These are phyloP conservation scores for Calonectria montana DNA, from an alignment of 2,329 filamentous ascomycete genomes.

Conservation along the genomic window DNA sequence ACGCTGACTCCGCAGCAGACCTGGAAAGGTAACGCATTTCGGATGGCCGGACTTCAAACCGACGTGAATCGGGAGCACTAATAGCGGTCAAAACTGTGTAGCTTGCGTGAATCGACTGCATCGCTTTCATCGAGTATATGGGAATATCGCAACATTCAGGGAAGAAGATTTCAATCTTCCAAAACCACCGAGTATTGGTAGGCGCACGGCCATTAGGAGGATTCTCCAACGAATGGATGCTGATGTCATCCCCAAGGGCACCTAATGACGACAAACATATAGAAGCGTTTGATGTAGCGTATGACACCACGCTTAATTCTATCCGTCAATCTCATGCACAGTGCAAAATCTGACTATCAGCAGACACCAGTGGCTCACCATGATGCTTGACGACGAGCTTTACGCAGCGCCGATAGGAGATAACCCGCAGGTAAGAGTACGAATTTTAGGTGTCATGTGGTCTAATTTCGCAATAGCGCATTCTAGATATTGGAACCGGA, in stretches of 20 bases:
- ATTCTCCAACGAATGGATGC: neutral
- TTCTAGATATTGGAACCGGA: slow-evolving; percentile 17
- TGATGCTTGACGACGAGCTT: slow-evolving; percentile 29
- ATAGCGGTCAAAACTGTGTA: neutral
- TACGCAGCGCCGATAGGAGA: slow-evolving; percentile 22
- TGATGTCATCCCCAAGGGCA: slow-evolving; percentile 9
- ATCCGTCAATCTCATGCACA: neutral
- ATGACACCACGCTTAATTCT: neutral
- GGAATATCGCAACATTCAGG: slow-evolving; percentile 31
- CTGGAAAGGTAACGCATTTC: slow-evolving; percentile 13
- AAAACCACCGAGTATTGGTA: slow-evolving; percentile 32
- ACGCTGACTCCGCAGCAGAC: slow-evolving; percentile 6
- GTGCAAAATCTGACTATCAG: neutral
- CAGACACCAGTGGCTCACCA: slow-evolving; percentile 32
- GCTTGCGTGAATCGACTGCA: slow-evolving; percentile 22
- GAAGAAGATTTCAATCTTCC: slow-evolving; percentile 25
- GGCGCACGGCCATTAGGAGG: no score
- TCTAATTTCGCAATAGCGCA: slow-evolving; percentile 7
- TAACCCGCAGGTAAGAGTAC: slow-evolving; percentile 16
- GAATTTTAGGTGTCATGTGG: accelerated
- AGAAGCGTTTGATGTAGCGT: slow-evolving; percentile 31
- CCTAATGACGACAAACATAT: slow-evolving; percentile 31
- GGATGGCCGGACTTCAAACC: no score
- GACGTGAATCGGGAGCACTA: no score
- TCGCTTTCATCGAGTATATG: slow-evolving; percentile 23